phyloP scores from a whole-genome alignment of 208 protist species.

The Trypanosoma vivax region DNA sequence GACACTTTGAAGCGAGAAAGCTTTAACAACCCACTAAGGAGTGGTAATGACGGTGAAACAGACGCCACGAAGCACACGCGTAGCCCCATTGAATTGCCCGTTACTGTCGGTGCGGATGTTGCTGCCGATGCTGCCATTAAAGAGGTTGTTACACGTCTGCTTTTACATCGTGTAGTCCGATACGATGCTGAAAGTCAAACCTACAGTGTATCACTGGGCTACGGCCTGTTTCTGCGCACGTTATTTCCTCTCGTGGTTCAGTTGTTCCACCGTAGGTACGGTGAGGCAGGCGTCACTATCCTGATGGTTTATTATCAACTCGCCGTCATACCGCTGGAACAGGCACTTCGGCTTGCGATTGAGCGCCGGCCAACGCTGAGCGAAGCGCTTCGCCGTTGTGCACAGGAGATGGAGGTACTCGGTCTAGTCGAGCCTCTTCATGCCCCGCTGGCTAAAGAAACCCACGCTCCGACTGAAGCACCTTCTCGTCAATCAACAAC shows the following conservation, averaged over 20 bases:
- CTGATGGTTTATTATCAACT: constrained; percentile 51
- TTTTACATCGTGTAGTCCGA: constrained; percentile 62
- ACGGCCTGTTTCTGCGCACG: constrained; percentile 52
- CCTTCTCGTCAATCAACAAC: not conserved
- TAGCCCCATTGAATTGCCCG: constrained; percentile 9
- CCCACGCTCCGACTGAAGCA: no score
- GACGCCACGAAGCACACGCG: constrained; percentile 6
- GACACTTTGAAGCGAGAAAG: constrained; percentile 17
- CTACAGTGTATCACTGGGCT: constrained; percentile 47
- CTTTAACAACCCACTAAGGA: constrained; percentile 14
- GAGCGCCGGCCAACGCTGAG: constrained; percentile 27
- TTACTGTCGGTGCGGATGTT: constrained; percentile 2
- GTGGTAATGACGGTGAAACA: not conserved
- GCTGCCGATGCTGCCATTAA: constrained; percentile 53
- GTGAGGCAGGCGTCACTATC: constrained; percentile 45
- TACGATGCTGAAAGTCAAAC: constrained; percentile 21
- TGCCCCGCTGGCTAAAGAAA: not conserved
- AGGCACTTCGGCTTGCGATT: constrained; percentile 34
- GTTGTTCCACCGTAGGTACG: constrained; percentile 43
- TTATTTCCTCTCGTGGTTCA: constrained; percentile 50
- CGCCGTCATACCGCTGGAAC: constrained; percentile 34
- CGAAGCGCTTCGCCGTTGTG: constrained; percentile 34
- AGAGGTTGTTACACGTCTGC: constrained; percentile 60
- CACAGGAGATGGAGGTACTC: constrained; percentile 34
- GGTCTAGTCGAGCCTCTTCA: constrained; percentile 43